Evolutionary conservation across 805 yeast species (phyloP), one percentile per base, ranked within the genome.

Genomic region (Ogataea kodamae): DNA sequence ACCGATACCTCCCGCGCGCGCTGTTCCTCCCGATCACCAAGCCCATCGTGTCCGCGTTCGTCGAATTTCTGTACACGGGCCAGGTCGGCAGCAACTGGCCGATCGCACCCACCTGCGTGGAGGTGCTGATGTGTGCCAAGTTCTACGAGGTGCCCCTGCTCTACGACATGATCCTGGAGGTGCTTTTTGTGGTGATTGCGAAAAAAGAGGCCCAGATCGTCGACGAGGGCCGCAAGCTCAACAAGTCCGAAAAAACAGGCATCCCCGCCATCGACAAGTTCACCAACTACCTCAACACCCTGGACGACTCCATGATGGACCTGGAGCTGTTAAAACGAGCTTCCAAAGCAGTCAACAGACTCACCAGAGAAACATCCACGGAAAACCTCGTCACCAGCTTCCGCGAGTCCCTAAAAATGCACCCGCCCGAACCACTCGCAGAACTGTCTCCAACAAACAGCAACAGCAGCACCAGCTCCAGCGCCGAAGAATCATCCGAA

Each of bases 1-100:
- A 85, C 5, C 56, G 80, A 21, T 63, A 75, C 36, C 67, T 80
- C 22, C 92, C 94, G 10, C 65, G 94, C 40, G 68, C 76, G 11
- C 52, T 84, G 17, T 82, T 78, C 45, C 54, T 84, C 43, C 92
- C 94, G 3, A 81, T 78, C 59, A 55, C 77, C 3, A 75, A 80
- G 1, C 53, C 62, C 1, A 72, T 86, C 0, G 74, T 81, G 10
- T 68, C 68, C 36, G 87, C 87, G 3, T 72, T 82, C 43, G 64
- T 79, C 17, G 92, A 83, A 50, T 84, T 76, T 53, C 64, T 84
- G 35, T 81, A 79, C 49, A 83, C 89, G 5, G 94, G 92, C 1
- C 88, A 82, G 55, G 74, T 84, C 14, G 86, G 86, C 16, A 75
- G 79, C 33, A 78, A 73, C 46, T 82, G 90, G 90, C 58, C 68